phyloP scores from a whole-genome alignment of 1,284 basidiomycete species.

The Polyporus tsugae region DNA sequence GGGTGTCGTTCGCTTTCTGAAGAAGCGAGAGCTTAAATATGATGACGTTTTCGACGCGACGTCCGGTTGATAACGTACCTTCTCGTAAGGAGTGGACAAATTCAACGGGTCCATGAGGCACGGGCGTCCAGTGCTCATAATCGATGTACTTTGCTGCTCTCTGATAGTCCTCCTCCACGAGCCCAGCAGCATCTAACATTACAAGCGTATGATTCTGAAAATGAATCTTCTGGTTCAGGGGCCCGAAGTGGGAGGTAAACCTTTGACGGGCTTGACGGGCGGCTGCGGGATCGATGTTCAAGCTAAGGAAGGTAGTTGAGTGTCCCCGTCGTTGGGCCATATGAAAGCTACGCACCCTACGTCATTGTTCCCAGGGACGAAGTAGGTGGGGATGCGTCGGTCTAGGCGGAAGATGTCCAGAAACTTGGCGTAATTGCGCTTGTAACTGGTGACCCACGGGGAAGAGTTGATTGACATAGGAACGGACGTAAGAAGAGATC shows the following conservation, averaged over 20 bases:
- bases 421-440: constrained; percentile 66
- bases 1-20: constrained; percentile 34
- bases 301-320: constrained; percentile 18
- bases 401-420: constrained; percentile 64
- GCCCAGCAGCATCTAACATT: constrained; percentile 76
- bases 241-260: constrained; percentile 81
- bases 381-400: constrained; percentile 57
- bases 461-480: constrained; percentile 33
- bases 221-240: constrained; percentile 58
- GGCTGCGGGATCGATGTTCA: constrained; percentile 34
- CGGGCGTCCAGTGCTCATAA: constrained; percentile 68
- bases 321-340: not conserved
- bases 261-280: constrained; percentile 39
- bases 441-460: constrained; percentile 57
- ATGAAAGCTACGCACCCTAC: constrained; percentile 61
- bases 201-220: constrained; percentile 79
- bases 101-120: constrained; percentile 70
- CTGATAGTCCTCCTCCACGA: constrained; percentile 84
- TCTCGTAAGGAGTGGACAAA: constrained; percentile 71
- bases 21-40: not conserved
- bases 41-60: not conserved
- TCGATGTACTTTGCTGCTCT: constrained; percentile 59
- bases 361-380: constrained; percentile 89
- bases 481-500: constrained; percentile 6
- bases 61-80: constrained; percentile 45